These are phyloP conservation scores for Massarina eburnea DNA, from an alignment of 2,329 filamentous ascomycete genomes.

Conservation along the genomic window DNA sequence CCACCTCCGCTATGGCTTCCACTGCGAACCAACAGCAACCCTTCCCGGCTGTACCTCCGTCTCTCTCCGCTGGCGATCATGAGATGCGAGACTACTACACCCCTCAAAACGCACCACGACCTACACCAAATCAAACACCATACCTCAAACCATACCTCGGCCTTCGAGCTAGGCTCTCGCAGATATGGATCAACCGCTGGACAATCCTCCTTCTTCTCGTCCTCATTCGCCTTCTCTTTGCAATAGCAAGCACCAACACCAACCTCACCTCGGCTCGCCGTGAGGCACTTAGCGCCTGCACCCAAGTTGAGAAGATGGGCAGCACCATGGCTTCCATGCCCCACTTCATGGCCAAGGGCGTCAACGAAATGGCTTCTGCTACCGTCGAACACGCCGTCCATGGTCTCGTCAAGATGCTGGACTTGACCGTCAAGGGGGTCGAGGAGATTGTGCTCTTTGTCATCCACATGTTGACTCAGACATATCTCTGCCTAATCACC, in stretches of 20 bases:
- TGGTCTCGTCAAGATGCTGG: conserved; percentile 76
- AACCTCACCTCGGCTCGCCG: conserved; percentile 74
- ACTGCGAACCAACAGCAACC: conserved; percentile 56
- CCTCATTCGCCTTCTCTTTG: conserved; percentile 76
- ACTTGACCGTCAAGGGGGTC: conserved; percentile 77
- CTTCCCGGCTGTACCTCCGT: conserved; percentile 59
- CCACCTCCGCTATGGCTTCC: conserved; percentile 47
- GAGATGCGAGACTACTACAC: conserved; percentile 64
- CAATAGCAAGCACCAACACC: conserved; percentile 70
- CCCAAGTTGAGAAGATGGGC: conserved; percentile 87
- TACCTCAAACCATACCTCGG: conserved; percentile 89
- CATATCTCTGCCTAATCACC: conserved; percentile 86
- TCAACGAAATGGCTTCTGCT: conserved; percentile 81
- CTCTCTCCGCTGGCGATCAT: conserved; percentile 63
- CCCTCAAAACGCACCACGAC: conserved; percentile 57
- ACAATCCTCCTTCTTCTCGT: conserved; percentile 86
- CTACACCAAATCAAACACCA: conserved; percentile 63
- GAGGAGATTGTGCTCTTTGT: conserved; percentile 88
- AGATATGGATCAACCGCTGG: conserved; percentile 98
- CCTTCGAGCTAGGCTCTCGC: conserved; percentile 83
- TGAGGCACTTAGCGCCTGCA: conserved; percentile 86
- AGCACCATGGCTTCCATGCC: conserved; percentile 98
- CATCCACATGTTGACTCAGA: conserved; percentile 87
- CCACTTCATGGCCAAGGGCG: conserved; percentile 84
- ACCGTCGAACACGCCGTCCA: conserved; percentile 79